Conservation (phyloP, 1,139 yeast genomes). For the Diutina scorzettiae region DNA sequence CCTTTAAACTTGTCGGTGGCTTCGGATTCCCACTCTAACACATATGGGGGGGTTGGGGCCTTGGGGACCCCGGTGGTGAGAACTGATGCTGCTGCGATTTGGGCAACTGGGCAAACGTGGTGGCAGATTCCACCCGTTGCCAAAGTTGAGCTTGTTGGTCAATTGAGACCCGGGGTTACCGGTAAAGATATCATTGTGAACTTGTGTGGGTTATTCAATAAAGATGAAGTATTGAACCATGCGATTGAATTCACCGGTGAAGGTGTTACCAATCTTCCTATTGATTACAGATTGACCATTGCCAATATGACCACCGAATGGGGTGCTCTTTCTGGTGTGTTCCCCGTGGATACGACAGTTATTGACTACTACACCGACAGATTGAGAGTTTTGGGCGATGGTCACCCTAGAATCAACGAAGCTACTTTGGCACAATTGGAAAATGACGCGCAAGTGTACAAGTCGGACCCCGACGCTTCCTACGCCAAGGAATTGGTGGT, state of each 20-base stretch:
- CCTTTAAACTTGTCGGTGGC: slow-evolving; percentile 92
- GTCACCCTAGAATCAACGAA: slow-evolving; percentile 76
- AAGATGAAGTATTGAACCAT: slow-evolving; percentile 93
- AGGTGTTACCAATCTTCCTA: slow-evolving; percentile 58
- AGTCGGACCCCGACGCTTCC: slow-evolving; percentile 53
- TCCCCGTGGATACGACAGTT: slow-evolving; percentile 80
- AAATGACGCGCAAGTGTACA: slow-evolving; percentile 22
- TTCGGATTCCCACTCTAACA: slow-evolving; percentile 94
- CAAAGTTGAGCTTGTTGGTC: slow-evolving; percentile 74
- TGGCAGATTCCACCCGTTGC: slow-evolving; percentile 99
- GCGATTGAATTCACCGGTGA: slow-evolving; percentile 95
- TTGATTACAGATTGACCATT: slow-evolving; percentile 88
- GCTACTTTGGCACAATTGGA: slow-evolving; percentile 41
- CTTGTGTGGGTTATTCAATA: slow-evolving; percentile 86
- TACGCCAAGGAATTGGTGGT: slow-evolving; percentile 82
- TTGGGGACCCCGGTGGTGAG: slow-evolving; percentile 96
- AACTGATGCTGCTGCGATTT: slow-evolving; percentile 96
- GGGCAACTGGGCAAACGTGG: slow-evolving; percentile 99
- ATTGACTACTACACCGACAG: slow-evolving; percentile 69
- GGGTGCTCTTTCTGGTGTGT: slow-evolving; percentile 96
- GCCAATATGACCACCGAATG: slow-evolving; percentile 99
- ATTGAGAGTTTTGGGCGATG: slow-evolving; percentile 52
- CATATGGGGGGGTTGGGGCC: slow-evolving; percentile 94
- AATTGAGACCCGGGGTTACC: slow-evolving; percentile 74
- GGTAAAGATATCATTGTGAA: slow-evolving; percentile 98